A percentile compares a stretch with the other conserved stretches of the same genome.
These are phyloP conservation scores for Cornus controversa DNA, from an alignment of 148 eudicot genomes.

Conservation along the genomic window DNA sequence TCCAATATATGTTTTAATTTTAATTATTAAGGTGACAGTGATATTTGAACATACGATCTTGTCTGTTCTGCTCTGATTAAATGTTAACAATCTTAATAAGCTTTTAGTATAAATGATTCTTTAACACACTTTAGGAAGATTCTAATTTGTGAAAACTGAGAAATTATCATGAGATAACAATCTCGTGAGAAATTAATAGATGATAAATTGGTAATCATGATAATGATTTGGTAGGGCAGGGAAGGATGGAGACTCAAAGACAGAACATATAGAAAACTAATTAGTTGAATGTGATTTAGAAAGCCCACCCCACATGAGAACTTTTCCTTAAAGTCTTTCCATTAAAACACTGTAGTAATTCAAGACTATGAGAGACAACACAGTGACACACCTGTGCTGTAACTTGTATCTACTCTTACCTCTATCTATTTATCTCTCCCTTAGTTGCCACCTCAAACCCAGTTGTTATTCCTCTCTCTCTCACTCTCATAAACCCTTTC, in stretches of 20 bases:
- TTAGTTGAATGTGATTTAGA: constrained; percentile 12
- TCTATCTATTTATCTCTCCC: neutral
- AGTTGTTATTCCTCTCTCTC: neutral
- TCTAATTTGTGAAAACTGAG: neutral
- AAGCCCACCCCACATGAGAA: neutral
- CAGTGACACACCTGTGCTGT: too few relatives aligned
- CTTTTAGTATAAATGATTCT: too few relatives aligned
- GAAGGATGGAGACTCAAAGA: neutral
- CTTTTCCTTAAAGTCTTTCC: neutral
- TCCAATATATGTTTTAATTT: too few relatives aligned
- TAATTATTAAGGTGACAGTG: too few relatives aligned
- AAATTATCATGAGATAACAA: too few relatives aligned
- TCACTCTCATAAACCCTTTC: constrained; percentile 6
- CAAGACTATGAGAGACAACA: too few relatives aligned
- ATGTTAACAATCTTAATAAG: too few relatives aligned
- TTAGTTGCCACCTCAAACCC: constrained; percentile 12
- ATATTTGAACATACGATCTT: too few relatives aligned
- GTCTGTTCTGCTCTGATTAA: too few relatives aligned
- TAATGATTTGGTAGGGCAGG: constrained; percentile 12
- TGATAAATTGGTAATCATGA: neutral
- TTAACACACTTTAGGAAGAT: neutral
- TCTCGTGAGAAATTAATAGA: too few relatives aligned
- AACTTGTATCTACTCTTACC: too few relatives aligned
- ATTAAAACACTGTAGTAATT: neutral
- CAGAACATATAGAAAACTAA: neutral